Conservation (phyloP, 371 early-diverging fungal genomes). For the Rhizopus microsporus region DNA sequence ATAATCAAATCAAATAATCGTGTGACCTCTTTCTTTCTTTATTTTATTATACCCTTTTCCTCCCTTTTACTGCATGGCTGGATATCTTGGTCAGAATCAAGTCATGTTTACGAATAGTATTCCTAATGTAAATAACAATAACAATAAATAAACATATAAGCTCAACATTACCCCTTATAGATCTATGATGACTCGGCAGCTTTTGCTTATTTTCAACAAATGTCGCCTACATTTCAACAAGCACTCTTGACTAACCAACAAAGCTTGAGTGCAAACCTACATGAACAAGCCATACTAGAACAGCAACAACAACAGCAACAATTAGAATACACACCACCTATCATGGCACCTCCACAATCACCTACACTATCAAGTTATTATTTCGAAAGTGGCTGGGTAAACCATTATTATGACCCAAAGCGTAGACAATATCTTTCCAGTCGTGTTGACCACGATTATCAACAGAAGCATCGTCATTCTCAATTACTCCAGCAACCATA, state of each 20-base stretch:
- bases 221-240: conserved; percentile 27
- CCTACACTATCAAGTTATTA: conserved; percentile 53
- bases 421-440: conserved; percentile 43
- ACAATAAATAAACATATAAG: neutral
- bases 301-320: conserved; percentile 16
- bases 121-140: neutral
- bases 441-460: conserved; percentile 40
- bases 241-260: conserved; percentile 11
- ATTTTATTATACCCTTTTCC: neutral
- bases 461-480: conserved; percentile 23
- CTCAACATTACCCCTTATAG: conserved; percentile 5
- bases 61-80: neutral
- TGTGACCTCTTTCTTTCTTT: neutral
- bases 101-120: neutral
- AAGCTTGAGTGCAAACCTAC: neutral
- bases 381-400: conserved; percentile 52
- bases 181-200: conserved; percentile 37
- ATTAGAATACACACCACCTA: conserved; percentile 30
- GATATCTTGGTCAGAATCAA: conserved; percentile 5
- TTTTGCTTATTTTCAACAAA: conserved; percentile 43
- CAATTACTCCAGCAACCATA: conserved; percentile 18
- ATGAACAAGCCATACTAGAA: conserved; percentile 8
- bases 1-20: neutral
- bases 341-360: conserved; percentile 54
- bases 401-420: conserved; percentile 47